Conservation (phyloP, 768 basidiomycete species). For the Leccinum subgranulosum region DNA sequence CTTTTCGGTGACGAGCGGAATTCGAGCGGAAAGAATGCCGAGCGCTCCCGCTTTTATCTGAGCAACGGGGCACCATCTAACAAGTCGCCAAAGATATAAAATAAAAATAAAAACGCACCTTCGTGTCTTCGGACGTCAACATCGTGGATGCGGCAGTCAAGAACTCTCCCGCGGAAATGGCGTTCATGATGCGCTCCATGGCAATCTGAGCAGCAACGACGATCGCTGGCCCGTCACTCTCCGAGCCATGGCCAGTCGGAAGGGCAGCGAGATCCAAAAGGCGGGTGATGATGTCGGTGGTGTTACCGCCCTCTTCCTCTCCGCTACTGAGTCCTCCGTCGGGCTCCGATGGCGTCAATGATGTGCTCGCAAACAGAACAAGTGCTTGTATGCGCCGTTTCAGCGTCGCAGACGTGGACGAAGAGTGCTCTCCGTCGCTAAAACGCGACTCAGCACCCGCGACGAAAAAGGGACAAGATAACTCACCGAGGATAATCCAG, state of each 20-base stretch:
- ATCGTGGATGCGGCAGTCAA: slow-evolving; percentile 53
- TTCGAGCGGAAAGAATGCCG: slow-evolving; percentile 61
- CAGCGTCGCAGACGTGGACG: slow-evolving; percentile 40
- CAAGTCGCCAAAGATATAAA: not conserved
- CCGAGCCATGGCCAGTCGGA: slow-evolving; percentile 28
- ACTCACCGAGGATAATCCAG: slow-evolving; percentile 54
- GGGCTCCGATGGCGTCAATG: slow-evolving; percentile 38
- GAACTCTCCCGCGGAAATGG: slow-evolving; percentile 73
- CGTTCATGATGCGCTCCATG: slow-evolving; percentile 51
- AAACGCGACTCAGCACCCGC: not conserved
- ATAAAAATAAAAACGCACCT: slow-evolving; percentile 38
- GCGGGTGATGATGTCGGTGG: slow-evolving; percentile 44
- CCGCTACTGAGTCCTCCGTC: not conserved
- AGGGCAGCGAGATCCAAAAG: slow-evolving; percentile 47
- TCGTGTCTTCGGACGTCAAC: slow-evolving; percentile 48
- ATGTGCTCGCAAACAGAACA: slow-evolving; percentile 57
- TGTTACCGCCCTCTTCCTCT: slow-evolving; percentile 26
- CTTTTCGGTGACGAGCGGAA: slow-evolving; percentile 55
- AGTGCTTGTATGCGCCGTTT: slow-evolving; percentile 68
- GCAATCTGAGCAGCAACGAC: slow-evolving; percentile 45
- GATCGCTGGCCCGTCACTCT: slow-evolving; percentile 43
- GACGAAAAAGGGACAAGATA: not conserved
- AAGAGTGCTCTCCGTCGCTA: slow-evolving; percentile 61
- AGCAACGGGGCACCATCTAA: not conserved
- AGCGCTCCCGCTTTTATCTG: slow-evolving; percentile 70